Evolutionary conservation across 2,329 filamentous ascomycete species (phyloP).

Genomic region (Karstenula rhodostoma): DNA sequence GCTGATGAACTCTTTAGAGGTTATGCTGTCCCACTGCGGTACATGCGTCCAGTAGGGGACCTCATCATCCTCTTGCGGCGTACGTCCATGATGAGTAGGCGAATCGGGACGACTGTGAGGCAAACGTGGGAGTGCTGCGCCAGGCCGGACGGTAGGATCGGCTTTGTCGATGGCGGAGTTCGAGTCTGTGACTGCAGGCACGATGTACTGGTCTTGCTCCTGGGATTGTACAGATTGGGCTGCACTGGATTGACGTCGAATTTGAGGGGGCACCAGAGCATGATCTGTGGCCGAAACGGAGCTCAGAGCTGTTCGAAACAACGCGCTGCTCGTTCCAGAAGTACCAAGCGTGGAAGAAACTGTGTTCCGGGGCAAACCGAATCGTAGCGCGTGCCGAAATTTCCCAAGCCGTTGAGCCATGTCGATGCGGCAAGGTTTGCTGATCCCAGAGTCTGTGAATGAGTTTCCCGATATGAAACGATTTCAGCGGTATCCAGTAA

Average conservation of each 20-base stretch:
- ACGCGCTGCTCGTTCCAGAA: neutral
- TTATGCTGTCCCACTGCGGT: neutral
- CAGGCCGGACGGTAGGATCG: neutral
- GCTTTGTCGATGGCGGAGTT: neutral
- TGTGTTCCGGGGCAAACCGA: neutral
- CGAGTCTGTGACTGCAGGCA: neutral
- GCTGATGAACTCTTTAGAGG: conserved; percentile 58
- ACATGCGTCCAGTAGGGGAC: neutral
- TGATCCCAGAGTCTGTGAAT: too few relatives aligned
- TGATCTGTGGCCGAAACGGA: neutral
- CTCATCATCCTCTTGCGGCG: neutral
- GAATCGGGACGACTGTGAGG: neutral
- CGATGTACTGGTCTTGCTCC: neutral
- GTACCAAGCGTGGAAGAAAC: neutral
- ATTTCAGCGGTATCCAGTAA: neutral
- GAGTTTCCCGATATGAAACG: neutral
- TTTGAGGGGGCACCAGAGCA: neutral
- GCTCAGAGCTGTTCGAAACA: neutral
- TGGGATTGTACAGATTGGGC: neutral
- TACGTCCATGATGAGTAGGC: neutral
- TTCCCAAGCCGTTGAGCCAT: neutral
- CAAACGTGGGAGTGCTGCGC: neutral
- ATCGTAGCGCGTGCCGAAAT: neutral
- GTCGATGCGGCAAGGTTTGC: too few relatives aligned
- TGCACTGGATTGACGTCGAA: neutral